Conservation (phyloP, 768 basidiomycete genomes). For the Candolleomyces efflorescens region DNA sequence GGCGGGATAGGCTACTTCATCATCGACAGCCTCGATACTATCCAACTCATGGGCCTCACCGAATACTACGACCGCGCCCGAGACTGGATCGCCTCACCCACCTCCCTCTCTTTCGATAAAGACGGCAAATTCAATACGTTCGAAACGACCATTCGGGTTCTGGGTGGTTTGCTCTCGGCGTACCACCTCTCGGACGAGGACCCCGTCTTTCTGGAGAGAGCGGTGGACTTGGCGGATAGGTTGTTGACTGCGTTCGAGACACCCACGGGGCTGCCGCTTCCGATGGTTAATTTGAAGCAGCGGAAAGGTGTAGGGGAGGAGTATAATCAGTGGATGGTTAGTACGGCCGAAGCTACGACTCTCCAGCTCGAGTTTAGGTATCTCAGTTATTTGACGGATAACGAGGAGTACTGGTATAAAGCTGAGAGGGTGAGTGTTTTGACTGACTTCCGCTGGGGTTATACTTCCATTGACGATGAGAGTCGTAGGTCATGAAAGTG, state of each 20-base stretch:
- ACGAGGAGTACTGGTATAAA: conserved; percentile 77
- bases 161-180: conserved; percentile 87
- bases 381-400: conserved; percentile 72
- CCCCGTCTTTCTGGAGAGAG: conserved; percentile 66
- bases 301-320: conserved; percentile 55
- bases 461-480: neutral
- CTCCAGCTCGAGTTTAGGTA: conserved; percentile 91
- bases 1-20: conserved; percentile 90
- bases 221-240: conserved; percentile 82
- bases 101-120: conserved; percentile 67
- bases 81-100: conserved; percentile 57
- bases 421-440: conserved; percentile 60
- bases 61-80: conserved; percentile 77
- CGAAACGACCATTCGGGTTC: conserved; percentile 91
- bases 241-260: conserved; percentile 82
- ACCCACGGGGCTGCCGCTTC: conserved; percentile 74
- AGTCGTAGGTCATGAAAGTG: conserved; percentile 53
- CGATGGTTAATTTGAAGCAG: conserved; percentile 69
- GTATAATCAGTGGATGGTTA: conserved; percentile 59
- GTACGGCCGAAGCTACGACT: conserved; percentile 84
- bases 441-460: neutral
- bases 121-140: conserved; percentile 85
- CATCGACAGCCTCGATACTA: conserved; percentile 81
- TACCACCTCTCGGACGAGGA: conserved; percentile 74
- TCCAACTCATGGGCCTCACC: conserved; percentile 79